Base-by-base conservation (phyloP, 192 early-diverging fungal species). In the Helicostylum pulchrum region DNA sequence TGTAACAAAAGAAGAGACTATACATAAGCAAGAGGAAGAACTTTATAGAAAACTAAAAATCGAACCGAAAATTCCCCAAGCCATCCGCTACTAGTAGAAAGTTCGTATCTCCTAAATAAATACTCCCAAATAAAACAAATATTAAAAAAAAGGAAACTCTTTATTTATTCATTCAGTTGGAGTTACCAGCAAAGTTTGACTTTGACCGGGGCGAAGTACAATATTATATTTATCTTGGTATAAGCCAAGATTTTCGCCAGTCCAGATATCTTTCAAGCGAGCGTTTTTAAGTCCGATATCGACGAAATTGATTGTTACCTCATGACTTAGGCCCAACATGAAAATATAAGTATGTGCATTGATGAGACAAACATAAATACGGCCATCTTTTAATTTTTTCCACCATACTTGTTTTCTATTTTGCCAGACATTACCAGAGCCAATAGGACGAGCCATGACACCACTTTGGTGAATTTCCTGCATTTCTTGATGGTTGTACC, bases 361-460 rank as follows among this genome's bases (percentile, higher is more conserved):
- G 31, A 73, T 68, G 7, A 73, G 32, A 9, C 71, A 66, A 42
- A 67, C 65, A 45, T 60, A 62, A 7, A 64, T 60, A 1, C 66
- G 44, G 2, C 71, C 71, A 43, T 73, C 62, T 12, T 56, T 30
- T 12, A 73, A 10, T 6, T 10, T 43, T 31, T 73, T 73, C 65
- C 66, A 68, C 71, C 71, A 73, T 1, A 73, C 50, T 48, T 73
- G 71, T 9, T 61, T 63, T 59, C 66, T 65, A 34, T 73, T 73
- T 10, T 52, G 34, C 61, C 66, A 64, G 1, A 60, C 66, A 53
- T 67, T 50, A 0, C 66, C 71, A 23, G 58, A 66, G 2, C 55
- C 61, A 30, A 73, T 62, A 1, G 71, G 71, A 0, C 44, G 15
- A 0, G 71, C 66, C 71, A 73, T 73, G 23, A 68, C 52, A 5